Conservation (phyloP, 2,329 filamentous ascomycete species). For the Colletotrichum noveboracense region DNA sequence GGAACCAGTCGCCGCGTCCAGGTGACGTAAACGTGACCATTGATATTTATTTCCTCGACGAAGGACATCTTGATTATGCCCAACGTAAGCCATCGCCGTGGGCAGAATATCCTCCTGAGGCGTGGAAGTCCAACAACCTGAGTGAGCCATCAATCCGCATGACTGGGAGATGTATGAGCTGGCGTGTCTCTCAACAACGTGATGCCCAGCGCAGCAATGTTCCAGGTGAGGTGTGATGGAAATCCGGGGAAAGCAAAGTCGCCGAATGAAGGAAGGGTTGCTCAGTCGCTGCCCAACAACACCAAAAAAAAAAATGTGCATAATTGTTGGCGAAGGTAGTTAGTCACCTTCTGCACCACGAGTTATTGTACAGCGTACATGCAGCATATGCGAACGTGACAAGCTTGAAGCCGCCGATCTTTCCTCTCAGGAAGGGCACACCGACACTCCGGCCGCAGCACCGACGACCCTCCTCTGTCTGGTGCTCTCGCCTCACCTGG, state of each 20-base stretch:
- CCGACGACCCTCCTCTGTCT: not conserved
- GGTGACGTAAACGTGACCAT: not conserved
- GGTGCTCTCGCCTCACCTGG: constrained; percentile 5
- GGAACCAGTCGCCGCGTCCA: not conserved
- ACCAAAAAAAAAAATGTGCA: not conserved
- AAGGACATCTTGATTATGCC: not conserved
- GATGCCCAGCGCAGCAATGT: not conserved
- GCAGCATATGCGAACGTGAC: constrained; percentile 2
- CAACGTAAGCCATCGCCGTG: not conserved
- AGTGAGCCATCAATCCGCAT: not conserved
- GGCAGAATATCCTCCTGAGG: not conserved
- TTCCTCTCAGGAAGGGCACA: not conserved
- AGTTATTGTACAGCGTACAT: not conserved
- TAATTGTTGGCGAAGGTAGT: not conserved
- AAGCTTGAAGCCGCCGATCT: not conserved
- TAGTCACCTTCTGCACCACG: not conserved
- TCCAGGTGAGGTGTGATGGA: not conserved
- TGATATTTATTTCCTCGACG: not conserved
- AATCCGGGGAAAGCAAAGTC: not conserved
- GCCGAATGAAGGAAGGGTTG: not conserved
- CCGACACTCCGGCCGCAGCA: constrained; percentile 14
- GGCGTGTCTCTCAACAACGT: constrained; percentile 14
- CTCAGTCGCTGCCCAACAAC: constrained; percentile 13
- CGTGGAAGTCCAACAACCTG: no score
- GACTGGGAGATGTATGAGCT: not conserved